These are phyloP conservation scores for Austroboletus novae-zelandiae DNA, from an alignment of 1,284 basidiomycete genomes.

Conservation along the genomic window DNA sequence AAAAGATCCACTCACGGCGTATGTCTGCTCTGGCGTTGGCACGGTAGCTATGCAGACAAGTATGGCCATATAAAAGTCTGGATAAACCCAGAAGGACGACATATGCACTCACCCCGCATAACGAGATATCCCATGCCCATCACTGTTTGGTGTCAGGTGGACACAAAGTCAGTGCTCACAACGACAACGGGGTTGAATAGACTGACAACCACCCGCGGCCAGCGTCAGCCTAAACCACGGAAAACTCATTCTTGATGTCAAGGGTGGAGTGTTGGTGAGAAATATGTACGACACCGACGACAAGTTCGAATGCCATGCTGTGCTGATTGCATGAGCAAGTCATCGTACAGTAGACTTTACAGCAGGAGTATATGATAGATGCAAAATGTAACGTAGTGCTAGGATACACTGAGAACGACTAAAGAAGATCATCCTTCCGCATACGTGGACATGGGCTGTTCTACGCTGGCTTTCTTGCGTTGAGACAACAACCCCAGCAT, in stretches of 20 bases:
- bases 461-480: slow-evolving; percentile 37
- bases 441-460: slow-evolving; percentile 24
- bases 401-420: slow-evolving; percentile 1
- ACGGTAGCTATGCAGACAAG: slow-evolving; percentile 46
- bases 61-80: slow-evolving; percentile 5
- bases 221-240: slow-evolving; percentile 53
- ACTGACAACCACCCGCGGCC: slow-evolving; percentile 48
- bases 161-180: slow-evolving; percentile 9
- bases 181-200: not conserved
- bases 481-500: slow-evolving; percentile 56
- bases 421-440: slow-evolving; percentile 26
- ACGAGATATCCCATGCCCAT: slow-evolving; percentile 58
- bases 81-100: not conserved
- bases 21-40: slow-evolving; percentile 44
- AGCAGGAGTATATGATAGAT: not conserved
- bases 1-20: slow-evolving; percentile 30
- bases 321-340: too few relatives aligned
- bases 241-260: slow-evolving; percentile 35
- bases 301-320: too few relatives aligned
- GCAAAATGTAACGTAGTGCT: slow-evolving; percentile 8
- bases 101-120: slow-evolving; percentile 56
- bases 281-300: not conserved
- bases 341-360: slow-evolving; percentile 2
- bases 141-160: slow-evolving; percentile 38
- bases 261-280: not conserved